Evolutionary conservation across 192 early-diverging fungal species (phyloP), one percentile per base, ranked within the genome.

Genomic region (Podochytrium sp.): DNA sequence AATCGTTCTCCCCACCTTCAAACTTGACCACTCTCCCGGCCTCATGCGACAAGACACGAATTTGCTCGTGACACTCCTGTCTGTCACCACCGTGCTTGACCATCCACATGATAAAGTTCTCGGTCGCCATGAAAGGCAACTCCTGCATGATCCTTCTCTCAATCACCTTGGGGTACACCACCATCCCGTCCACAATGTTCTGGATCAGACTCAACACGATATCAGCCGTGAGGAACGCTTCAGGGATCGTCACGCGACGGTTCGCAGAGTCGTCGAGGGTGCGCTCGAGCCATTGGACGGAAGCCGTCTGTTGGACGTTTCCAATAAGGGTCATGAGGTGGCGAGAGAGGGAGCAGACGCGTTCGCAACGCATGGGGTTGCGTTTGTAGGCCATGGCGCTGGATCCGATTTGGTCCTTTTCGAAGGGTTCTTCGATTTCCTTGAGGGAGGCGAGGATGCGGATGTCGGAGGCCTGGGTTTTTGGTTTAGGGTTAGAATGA

Each of bases 351-450:
- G 94, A 92, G 86, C 97, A 99, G 20, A 97, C 93, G 75, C 97
- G 92, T 79, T 99, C 97, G 75, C 91, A 95, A 40, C 96, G 91
- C 97, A 99, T 99, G 30, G 97, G 97, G 88, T 99, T 99, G 72
- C 97, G 92, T 92, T 99, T 99, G 86, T 99, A 99, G 66, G 97
- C 97, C 97, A 99, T 99, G 66, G 97, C 97, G 32, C 93, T 95
- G 33, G 92, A 93, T 5, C 97, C 96, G 66, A 99, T 99, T 34
- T 99, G 97, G 82, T 99, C 95, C 86, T 95, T 96, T 83, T 99
- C 97, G 65, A 99, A 99, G 29, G 97, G 97, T 80, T 99, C 97
- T 82, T 99, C 97, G 49, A 99, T 87, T 76, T 99, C 97, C 89
- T 99, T 99, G 62, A 99, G 83, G 71, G 95, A 93, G 29, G 95